A percentile compares a stretch with the other conserved stretches of the same genome.
Conservation (phyloP, 768 basidiomycete species). For the Auriscalpium vulgare region DNA sequence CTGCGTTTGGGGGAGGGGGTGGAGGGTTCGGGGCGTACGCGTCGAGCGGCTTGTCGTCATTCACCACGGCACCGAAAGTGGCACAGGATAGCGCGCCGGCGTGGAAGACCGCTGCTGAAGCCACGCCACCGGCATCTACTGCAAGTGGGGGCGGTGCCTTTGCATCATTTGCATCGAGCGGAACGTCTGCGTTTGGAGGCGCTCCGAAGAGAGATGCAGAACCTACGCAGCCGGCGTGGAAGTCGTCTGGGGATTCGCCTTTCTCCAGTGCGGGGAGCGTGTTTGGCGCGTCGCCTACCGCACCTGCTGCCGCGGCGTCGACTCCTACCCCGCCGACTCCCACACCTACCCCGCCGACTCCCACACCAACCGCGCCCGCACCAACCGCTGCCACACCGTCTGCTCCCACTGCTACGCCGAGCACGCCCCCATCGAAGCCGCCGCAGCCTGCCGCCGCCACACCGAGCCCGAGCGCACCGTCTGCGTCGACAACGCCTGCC, state of each 20-base stretch:
- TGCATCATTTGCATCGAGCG: slow-evolving; percentile 22
- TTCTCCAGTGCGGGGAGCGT: slow-evolving; percentile 1
- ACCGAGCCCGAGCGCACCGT: not conserved
- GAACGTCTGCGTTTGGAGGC: slow-evolving; percentile 6
- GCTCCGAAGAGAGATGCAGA: not conserved
- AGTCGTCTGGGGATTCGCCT: slow-evolving; percentile 5
- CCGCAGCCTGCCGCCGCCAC: not conserved
- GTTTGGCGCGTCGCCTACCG: not conserved
- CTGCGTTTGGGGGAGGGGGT: slow-evolving; percentile 6
- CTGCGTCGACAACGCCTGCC: not conserved
- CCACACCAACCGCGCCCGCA: slow-evolving; percentile 1
- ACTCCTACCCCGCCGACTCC: slow-evolving; percentile 7
- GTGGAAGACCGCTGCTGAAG: not conserved
- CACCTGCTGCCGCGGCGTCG: not conserved
- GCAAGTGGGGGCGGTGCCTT: slow-evolving; percentile 19
- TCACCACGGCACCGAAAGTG: slow-evolving; percentile 8
- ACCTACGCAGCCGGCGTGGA: slow-evolving; percentile 8
- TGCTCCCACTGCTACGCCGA: not conserved
- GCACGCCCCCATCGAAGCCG: slow-evolving; percentile 8
- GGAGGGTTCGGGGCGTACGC: slow-evolving; percentile 23
- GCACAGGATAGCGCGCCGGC: slow-evolving; percentile 1
- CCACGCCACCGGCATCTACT: not conserved
- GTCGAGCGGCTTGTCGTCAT: slow-evolving; percentile 11
- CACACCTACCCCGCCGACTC: slow-evolving; percentile 5
- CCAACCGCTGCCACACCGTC: not conserved